A percentile compares a stretch with the other conserved stretches of the same genome.
Conservation (phyloP, 1,139 yeast genomes). For the Candida albicans region DNA sequence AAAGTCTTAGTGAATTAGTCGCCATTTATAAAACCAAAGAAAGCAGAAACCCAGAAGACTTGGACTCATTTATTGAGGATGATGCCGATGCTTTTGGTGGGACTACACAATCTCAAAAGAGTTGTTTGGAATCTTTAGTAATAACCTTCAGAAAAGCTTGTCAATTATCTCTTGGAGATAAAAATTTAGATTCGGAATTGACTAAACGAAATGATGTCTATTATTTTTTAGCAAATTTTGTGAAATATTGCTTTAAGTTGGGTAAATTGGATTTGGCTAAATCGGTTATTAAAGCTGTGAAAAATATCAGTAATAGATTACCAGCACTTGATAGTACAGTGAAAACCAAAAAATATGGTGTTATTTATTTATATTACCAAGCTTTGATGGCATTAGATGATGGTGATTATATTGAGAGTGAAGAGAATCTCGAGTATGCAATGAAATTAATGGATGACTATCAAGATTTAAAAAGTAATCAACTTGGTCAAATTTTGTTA, state of each 20-base stretch:
- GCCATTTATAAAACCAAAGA: slow-evolving; percentile 42
- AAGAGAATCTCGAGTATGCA: slow-evolving; percentile 50
- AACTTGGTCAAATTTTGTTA: slow-evolving; percentile 44
- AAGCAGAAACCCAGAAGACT: slow-evolving; percentile 32
- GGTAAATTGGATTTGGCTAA: slow-evolving; percentile 75
- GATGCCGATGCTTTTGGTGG: slow-evolving; percentile 17
- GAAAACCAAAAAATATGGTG: slow-evolving; percentile 50
- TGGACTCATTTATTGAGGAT: slow-evolving; percentile 8
- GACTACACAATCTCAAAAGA: slow-evolving; percentile 8
- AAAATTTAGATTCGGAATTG: slow-evolving; percentile 49
- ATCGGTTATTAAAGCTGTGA: slow-evolving; percentile 73
- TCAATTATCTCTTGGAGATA: slow-evolving; percentile 77
- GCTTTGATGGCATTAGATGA: slow-evolving; percentile 65
- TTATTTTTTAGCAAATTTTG: slow-evolving; percentile 69
- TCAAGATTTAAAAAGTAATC: slow-evolving; percentile 19
- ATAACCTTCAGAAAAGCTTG: slow-evolving; percentile 71
- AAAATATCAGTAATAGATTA: slow-evolving; percentile 45
- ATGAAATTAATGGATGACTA: slow-evolving; percentile 29
- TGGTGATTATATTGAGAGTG: slow-evolving; percentile 55
- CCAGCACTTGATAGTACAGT: slow-evolving; percentile 54
- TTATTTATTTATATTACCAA: slow-evolving; percentile 64
- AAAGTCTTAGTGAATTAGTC: slow-evolving; percentile 56
- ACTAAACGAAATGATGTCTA: slow-evolving; percentile 70
- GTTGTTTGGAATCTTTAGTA: slow-evolving; percentile 55
- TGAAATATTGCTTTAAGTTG: slow-evolving; percentile 69